Percentiles rank a stretch among this genome's conserved stretches.
These are phyloP conservation scores for Terfezia boudieri DNA, from an alignment of 495 filamentous ascomycete species.

Conservation along the genomic window DNA sequence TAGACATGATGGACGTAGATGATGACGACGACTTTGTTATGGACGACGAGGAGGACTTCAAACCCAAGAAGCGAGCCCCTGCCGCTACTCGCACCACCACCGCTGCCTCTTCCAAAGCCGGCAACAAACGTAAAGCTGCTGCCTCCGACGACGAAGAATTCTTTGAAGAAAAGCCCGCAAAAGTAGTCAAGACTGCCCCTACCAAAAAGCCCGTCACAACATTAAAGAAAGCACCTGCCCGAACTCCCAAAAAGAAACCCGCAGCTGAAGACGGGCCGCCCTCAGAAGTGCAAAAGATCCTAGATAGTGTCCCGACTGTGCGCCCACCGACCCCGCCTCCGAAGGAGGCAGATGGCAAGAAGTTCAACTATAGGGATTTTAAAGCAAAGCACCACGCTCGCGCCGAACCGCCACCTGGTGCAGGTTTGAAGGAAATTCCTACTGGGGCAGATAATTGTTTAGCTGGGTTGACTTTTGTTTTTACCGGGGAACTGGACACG, in stretches of 20 bases:
- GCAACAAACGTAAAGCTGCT: conserved; percentile 27
- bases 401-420: conserved; percentile 25
- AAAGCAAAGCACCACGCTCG: conserved; percentile 30
- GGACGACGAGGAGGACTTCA: conserved; percentile 5
- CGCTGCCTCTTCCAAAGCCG: conserved; percentile 20
- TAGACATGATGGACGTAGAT: background rate
- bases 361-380: conserved; percentile 49
- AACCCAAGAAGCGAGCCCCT: conserved; percentile 3
- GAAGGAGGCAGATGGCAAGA: conserved; percentile 31
- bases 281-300: conserved; percentile 51
- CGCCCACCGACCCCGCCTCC: conserved; percentile 61
- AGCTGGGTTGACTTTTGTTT: conserved; percentile 87
- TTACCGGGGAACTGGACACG: conserved; percentile 64
- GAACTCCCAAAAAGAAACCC: conserved; percentile 36
- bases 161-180: conserved; percentile 13
- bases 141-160: conserved; percentile 25
- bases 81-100: conserved; percentile 18
- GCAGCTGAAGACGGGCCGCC: conserved; percentile 38
- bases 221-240: conserved; percentile 22
- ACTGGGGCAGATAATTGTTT: conserved; percentile 75
- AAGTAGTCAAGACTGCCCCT: conserved; percentile 23
- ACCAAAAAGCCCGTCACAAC: conserved; percentile 22
- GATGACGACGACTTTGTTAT: background rate
- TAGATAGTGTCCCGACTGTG: conserved; percentile 66
- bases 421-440: conserved; percentile 49